These are phyloP conservation scores for Talaromyces proteolyticus DNA, from an alignment of 495 filamentous ascomycete genomes.

Conservation along the genomic window DNA sequence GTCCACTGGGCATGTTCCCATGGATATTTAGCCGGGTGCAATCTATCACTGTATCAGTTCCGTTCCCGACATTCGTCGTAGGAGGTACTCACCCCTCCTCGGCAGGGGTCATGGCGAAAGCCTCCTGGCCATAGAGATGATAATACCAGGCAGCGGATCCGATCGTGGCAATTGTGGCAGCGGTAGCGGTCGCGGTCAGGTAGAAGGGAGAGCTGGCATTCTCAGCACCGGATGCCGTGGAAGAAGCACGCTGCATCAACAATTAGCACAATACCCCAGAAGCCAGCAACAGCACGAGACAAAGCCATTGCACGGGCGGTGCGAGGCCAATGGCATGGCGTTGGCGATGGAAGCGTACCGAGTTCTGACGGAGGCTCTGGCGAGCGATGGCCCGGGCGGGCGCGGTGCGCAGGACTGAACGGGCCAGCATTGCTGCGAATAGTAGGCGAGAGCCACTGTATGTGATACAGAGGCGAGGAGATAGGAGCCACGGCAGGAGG, in stretches of 20 bases:
- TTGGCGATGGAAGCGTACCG: constrained; percentile 31
- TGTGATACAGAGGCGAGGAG: not conserved
- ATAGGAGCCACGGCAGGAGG: not conserved
- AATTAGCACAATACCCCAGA: constrained; percentile 18
- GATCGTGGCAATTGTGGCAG: constrained; percentile 76
- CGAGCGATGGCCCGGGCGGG: constrained; percentile 66
- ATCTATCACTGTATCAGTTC: constrained; percentile 42
- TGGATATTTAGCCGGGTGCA: constrained; percentile 87
- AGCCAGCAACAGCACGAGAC: not conserved
- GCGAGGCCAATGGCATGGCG: constrained; percentile 24
- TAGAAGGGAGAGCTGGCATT: constrained; percentile 45
- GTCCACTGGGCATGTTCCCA: constrained; percentile 89
- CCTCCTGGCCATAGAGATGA: constrained; percentile 83
- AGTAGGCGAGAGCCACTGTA: constrained; percentile 1
- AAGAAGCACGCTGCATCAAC: constrained; percentile 35
- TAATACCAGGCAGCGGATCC: constrained; percentile 94
- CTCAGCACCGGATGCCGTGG: constrained; percentile 41
- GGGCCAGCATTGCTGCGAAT: constrained; percentile 69
- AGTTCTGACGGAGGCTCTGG: constrained; percentile 43
- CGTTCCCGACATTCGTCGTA: not conserved
- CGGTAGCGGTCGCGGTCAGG: constrained; percentile 74
- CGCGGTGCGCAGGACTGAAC: constrained; percentile 74
- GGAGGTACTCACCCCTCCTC: constrained; percentile 87
- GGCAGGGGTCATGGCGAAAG: constrained; percentile 82
- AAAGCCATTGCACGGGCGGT: constrained; percentile 25